These are phyloP conservation scores for Pseudomassariella vexata DNA, from an alignment of 2,329 filamentous ascomycete species.

Conservation along the genomic window DNA sequence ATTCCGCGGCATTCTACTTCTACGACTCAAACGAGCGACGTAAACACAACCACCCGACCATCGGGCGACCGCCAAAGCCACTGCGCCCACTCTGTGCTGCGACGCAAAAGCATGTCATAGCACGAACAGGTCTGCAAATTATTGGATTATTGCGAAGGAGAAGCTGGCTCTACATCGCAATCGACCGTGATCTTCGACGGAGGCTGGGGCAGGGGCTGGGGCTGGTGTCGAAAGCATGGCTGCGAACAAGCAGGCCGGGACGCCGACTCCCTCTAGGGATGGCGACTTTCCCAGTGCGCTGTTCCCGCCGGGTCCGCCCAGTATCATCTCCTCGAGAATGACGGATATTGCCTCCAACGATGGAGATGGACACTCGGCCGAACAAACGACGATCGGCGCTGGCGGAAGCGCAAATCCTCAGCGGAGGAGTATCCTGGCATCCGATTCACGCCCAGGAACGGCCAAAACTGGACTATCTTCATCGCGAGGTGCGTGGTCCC, in stretches of 20 bases:
- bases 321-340: conserved; percentile 67
- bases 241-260: conserved; percentile 27
- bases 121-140: no score
- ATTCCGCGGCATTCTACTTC: no score
- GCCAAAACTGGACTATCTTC: conserved; percentile 46
- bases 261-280: conserved; percentile 30
- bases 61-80: no score
- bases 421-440: conserved; percentile 31
- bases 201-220: no score
- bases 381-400: conserved; percentile 14
- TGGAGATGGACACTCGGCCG: conserved; percentile 34
- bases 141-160: no score
- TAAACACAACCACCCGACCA: no score
- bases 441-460: conserved; percentile 50
- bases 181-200: no score
- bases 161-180: no score
- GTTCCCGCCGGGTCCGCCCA: conserved; percentile 46
- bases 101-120: no score
- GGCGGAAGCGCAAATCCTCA: conserved; percentile 23
- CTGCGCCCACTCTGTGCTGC: no score
- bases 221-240: conserved; percentile 12
- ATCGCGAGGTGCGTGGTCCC: conserved; percentile 45
- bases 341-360: conserved; percentile 59
- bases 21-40: no score
- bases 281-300: conserved; percentile 33